Evolutionary conservation across 2,329 filamentous ascomycete species (phyloP), one percentile per base, ranked within the genome.

Genomic region (Simplicillium sp.): DNA sequence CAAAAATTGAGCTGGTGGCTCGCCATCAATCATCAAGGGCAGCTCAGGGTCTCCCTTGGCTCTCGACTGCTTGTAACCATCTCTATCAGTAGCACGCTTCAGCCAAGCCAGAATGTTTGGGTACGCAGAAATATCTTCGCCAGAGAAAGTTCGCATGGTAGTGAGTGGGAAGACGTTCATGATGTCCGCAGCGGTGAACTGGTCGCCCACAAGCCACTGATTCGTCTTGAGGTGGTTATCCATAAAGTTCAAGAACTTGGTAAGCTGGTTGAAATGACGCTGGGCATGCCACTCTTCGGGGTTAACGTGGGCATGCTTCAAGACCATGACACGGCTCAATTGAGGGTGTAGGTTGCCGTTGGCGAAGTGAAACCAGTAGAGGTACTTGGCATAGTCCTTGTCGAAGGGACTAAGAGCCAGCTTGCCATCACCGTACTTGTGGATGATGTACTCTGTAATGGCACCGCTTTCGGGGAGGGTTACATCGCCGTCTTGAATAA

Each of bases 91-190:
- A 3, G 13, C 37, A 4, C 37, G 31, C 12, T 39, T 32, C 16
- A 39, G 11, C 14, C 34, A 39, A 14, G 29, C 31, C 9, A 25
- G 17, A 15, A 39, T 39, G 4, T 31, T 32, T 7, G 20, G 18
- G 16, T 34, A 34, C 4, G 18, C 31, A 8, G 33, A 31, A 14
- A 39, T 17, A 17, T 17, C 20, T 13, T 39, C 33, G 2, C 29
- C 29, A 2, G 34, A 7, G 16, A 34, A 39, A 11, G 34, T 17
- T 12, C 37, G 37, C 17, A 39, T 14, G 6, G 37, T 39, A 17
- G 37, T 39, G 15, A 39, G 11, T 7, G 29, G 16, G n/a, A 39
- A 39, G 4, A 39, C 37, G 16, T 39, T 39, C 31, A 39, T 39
- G 31, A 39, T 34, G 16, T 39, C 37, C 11, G 37, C 37, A 3